Percentiles rank a stretch among this genome's conserved stretches.
These are phyloP conservation scores for Bryoglossum gracile DNA, from an alignment of 495 filamentous ascomycete species.

Conservation along the genomic window DNA sequence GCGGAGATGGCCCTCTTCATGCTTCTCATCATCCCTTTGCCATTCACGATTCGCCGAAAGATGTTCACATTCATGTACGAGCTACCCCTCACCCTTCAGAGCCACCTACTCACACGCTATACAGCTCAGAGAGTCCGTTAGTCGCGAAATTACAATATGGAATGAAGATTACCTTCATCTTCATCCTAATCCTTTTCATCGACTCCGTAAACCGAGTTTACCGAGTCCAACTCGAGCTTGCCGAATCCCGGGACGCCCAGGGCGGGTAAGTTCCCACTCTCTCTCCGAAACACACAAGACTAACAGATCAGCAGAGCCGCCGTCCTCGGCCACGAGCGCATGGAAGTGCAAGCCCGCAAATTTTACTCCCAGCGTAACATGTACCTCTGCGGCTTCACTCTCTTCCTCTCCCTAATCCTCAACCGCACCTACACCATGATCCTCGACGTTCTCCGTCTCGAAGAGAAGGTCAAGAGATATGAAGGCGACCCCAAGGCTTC, in stretches of 20 bases:
- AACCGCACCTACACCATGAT: constrained; percentile 99
- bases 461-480: constrained; percentile 83
- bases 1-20: constrained; percentile 91
- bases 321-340: constrained; percentile 80
- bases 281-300: neutral
- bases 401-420: constrained; percentile 97
- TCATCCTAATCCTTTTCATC: constrained; percentile 95
- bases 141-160: constrained; percentile 45
- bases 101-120: constrained; percentile 5
- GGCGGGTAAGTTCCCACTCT: constrained; percentile 31
- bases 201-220: constrained; percentile 99
- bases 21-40: constrained; percentile 84
- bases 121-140: constrained; percentile 70
- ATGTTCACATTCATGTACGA: constrained; percentile 66
- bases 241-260: constrained; percentile 43
- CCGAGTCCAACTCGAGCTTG: constrained; percentile 86
- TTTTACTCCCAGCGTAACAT: constrained; percentile 99
- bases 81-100: neutral
- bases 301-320: constrained; percentile 45
- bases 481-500: constrained; percentile 68
- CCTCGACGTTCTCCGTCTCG: constrained; percentile 84
- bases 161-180: constrained; percentile 89
- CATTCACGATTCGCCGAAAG: constrained; percentile 77
- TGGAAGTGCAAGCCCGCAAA: constrained; percentile 98
- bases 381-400: constrained; percentile 99